Evolutionary conservation across 202 grass and related monocot genomes (phyloP).

Genomic region (Dendrocalamus latiflorus): DNA sequence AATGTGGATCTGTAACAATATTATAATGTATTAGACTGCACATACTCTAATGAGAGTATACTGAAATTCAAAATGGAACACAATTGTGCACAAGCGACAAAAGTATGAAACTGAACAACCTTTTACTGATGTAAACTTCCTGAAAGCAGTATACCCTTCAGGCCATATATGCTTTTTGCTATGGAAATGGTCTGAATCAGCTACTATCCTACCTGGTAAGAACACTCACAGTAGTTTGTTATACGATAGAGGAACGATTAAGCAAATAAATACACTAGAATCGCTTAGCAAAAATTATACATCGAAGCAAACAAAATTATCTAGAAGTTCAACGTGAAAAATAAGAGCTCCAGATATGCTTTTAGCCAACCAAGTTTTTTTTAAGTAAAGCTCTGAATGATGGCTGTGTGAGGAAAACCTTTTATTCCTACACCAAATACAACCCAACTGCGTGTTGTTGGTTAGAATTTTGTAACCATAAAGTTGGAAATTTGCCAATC

Average conservation of each 20-base stretch:
- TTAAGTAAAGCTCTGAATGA: neutral
- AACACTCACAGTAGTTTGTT: conserved; percentile 9
- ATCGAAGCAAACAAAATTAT: neutral
- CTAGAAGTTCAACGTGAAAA: neutral
- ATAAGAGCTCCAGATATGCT: neutral
- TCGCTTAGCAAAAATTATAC: neutral
- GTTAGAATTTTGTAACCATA: neutral
- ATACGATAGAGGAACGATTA: neutral
- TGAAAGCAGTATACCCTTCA: conserved; percentile 95
- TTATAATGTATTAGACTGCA: too few species aligned
- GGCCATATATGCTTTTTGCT: conserved; percentile 96
- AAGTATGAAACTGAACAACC: conserved; percentile 28
- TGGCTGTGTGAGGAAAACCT: neutral
- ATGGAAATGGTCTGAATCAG: conserved; percentile 93
- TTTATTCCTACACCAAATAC: conserved; percentile 1
- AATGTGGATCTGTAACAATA: too few species aligned
- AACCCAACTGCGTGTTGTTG: neutral
- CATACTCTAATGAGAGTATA: too few species aligned
- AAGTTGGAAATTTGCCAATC: neutral
- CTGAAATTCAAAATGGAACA: too few species aligned
- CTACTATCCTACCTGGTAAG: conserved; percentile 86
- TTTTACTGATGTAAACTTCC: conserved; percentile 75
- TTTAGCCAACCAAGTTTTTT: neutral
- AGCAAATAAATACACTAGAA: neutral
- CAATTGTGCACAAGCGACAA: neutral